Base-by-base conservation (phyloP, 148 eudicot species). In the Rhododendron mucronatum region DNA sequence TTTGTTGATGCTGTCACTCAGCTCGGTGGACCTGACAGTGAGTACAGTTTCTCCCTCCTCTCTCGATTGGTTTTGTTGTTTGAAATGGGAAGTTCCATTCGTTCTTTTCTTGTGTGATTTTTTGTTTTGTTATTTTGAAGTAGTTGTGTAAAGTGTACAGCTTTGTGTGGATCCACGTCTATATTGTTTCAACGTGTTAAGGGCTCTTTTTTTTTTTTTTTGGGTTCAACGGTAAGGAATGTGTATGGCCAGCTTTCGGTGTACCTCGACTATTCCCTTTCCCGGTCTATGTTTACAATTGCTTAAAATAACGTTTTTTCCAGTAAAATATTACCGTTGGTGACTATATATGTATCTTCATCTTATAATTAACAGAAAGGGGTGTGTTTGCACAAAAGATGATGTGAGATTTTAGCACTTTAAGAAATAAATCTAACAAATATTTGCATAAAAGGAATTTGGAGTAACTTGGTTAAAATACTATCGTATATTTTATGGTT, bases 1-100 rank as follows among this genome's bases (percentile, higher is more conserved):
- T 35, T 35, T 61, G 91, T 91, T 12, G 94, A 92, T 59, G 94
- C 94, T n/a, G 94, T 92, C 13, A 81, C 92, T 76, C 94, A 92
- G 85, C 94, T 92, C 67, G 94, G 94, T 45, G 94, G 94, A 85
- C 93, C 94, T 44, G 93, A 92, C 55, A 92, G 94, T 92, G 14
- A 51, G 92, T 87, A 7, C 71, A 23, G 13, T 50, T 11, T 50
- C 50, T 61, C 45, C 44, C 44, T 41, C 44, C 0, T 23, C 71
- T 63, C 69, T 63, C 71, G 3, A 0, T 1, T 10, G 39, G 15
- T 0, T 71, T 71, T 14, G 15, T 26, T 30, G 4, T 33, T 37
- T 18, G 5, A 67, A 67, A 67, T 67, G 74, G 28, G 74, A 23
- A 67, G 74, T 67, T 76, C 47, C 14, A 76, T 41, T 76, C 45